Evolutionary conservation across 805 yeast species (phyloP).

Genomic region (Nakazawaea wickerhamii): DNA sequence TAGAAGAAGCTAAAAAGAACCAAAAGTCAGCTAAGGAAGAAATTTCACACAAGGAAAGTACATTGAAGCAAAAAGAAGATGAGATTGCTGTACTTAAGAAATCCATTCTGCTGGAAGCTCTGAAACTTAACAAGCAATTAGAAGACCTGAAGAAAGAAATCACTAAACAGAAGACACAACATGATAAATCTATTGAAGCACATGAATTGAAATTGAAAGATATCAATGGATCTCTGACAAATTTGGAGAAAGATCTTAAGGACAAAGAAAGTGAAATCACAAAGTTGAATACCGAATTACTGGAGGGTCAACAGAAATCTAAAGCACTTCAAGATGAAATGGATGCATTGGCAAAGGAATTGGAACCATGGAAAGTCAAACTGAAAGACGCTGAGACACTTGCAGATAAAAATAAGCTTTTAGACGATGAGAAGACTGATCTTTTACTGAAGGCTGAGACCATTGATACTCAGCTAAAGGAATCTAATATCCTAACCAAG

Average conservation of each 20-base stretch:
- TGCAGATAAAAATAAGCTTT: background rate
- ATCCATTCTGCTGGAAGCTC: conserved; percentile 1
- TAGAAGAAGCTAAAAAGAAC: conserved; percentile 11
- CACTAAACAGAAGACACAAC: background rate
- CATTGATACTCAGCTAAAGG: background rate
- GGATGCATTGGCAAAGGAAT: too few relatives aligned
- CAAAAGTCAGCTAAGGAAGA: background rate
- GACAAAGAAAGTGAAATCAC: too few relatives aligned
- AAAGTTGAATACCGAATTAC: too few relatives aligned
- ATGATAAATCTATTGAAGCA: background rate
- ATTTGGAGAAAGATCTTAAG: too few relatives aligned
- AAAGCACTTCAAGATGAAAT: too few relatives aligned
- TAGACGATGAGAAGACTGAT: background rate
- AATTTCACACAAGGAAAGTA: background rate
- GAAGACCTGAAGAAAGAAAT: background rate
- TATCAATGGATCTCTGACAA: background rate
- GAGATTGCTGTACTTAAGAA: background rate
- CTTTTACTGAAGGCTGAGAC: conserved; percentile 7
- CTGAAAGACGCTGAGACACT: background rate
- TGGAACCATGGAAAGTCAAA: too few relatives aligned
- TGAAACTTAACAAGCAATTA: conserved; percentile 3
- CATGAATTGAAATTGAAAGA: background rate
- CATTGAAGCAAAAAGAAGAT: conserved; percentile 1
- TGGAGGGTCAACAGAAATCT: too few relatives aligned
- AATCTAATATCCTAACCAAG: conserved; percentile 9